Percentiles rank a stretch among this genome's conserved stretches.
These are phyloP conservation scores for Setaria viridis DNA, from an alignment of 202 grass and related monocot species.

Conservation along the genomic window DNA sequence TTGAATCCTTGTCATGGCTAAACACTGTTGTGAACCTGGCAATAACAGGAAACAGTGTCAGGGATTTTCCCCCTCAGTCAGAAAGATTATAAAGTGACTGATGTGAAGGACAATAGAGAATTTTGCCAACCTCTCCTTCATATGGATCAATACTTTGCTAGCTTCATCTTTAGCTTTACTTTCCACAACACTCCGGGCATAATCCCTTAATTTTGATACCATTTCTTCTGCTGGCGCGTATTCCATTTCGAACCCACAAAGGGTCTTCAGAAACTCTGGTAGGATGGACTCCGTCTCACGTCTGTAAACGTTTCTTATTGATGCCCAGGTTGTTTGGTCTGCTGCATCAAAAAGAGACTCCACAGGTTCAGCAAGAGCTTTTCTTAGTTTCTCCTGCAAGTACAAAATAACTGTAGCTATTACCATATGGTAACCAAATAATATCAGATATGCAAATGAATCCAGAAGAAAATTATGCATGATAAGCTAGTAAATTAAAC, in stretches of 20 bases:
- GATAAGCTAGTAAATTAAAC: constrained; percentile 22
- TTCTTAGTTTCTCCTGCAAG: constrained; percentile 68
- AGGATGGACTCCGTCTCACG: constrained; percentile 63
- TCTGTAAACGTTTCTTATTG: constrained; percentile 79
- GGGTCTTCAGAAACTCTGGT: constrained; percentile 61
- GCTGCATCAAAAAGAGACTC: constrained; percentile 86
- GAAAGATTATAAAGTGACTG: constrained; percentile 4
- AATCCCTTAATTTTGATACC: constrained; percentile 73
- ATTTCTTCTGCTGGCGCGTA: constrained; percentile 55
- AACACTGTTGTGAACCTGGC: constrained; percentile 87
- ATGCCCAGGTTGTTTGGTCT: constrained; percentile 75
- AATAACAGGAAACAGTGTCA: constrained; percentile 34
- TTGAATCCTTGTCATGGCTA: constrained; percentile 96
- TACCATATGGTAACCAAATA: constrained; percentile 25
- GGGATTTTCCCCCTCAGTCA: neutral
- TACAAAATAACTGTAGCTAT: constrained; percentile 27
- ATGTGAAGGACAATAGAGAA: constrained; percentile 11
- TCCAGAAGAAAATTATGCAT: constrained; percentile 13
- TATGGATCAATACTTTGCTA: constrained; percentile 87
- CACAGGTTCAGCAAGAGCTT: constrained; percentile 87
- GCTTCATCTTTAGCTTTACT: constrained; percentile 97
- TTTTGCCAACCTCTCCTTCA: constrained; percentile 91
- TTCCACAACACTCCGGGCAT: constrained; percentile 73
- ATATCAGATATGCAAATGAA: neutral
- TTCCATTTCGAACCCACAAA: constrained; percentile 88